Evolutionary conservation across 2,329 filamentous ascomycete species (phyloP).

Genomic region (Nothophaeocryptopus gaeumannii): DNA sequence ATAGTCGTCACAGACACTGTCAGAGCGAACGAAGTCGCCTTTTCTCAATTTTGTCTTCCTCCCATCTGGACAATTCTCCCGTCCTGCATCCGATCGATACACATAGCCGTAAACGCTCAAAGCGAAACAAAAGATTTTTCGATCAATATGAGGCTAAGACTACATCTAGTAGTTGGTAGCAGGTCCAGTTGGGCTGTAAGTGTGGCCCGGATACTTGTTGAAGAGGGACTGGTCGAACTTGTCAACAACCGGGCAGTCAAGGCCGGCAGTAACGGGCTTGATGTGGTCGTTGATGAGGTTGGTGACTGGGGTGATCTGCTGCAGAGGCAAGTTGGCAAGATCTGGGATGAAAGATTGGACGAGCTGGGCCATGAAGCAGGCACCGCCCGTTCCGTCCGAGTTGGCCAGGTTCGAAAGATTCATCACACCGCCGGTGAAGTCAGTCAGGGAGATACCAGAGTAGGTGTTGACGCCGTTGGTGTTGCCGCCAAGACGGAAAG

Average conservation of each 20-base stretch:
- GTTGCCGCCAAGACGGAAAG: constrained; percentile 35
- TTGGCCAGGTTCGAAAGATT: constrained; percentile 31
- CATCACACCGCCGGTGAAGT: constrained; percentile 43
- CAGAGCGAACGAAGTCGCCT: too few relatives aligned
- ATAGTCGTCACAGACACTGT: too few relatives aligned
- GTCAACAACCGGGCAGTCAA: constrained; percentile 9
- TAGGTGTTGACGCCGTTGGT: constrained; percentile 33
- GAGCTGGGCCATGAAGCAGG: constrained; percentile 12
- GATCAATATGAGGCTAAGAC: too few relatives aligned
- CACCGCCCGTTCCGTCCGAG: constrained; percentile 3
- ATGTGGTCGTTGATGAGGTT: constrained; percentile 16
- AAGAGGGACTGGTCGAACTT: constrained; percentile 12
- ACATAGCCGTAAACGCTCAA: too few relatives aligned
- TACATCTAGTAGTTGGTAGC: constrained; percentile 16
- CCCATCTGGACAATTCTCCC: too few relatives aligned
- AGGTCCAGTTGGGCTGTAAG: constrained; percentile 19
- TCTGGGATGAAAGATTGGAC: constrained; percentile 27
- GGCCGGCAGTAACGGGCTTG: constrained; percentile 5
- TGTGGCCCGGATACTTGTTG: constrained; percentile 17
- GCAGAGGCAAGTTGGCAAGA: constrained; percentile 1
- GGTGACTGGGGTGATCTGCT: constrained; percentile 7
- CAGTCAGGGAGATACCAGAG: constrained; percentile 33
- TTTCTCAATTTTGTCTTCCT: too few relatives aligned
- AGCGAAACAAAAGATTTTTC: too few relatives aligned
- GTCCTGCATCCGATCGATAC: too few relatives aligned